Percentiles rank a stretch among this genome's conserved stretches.
These are phyloP conservation scores for Dactylellina leptospora DNA, from an alignment of 2,329 filamentous ascomycete species.

Conservation along the genomic window DNA sequence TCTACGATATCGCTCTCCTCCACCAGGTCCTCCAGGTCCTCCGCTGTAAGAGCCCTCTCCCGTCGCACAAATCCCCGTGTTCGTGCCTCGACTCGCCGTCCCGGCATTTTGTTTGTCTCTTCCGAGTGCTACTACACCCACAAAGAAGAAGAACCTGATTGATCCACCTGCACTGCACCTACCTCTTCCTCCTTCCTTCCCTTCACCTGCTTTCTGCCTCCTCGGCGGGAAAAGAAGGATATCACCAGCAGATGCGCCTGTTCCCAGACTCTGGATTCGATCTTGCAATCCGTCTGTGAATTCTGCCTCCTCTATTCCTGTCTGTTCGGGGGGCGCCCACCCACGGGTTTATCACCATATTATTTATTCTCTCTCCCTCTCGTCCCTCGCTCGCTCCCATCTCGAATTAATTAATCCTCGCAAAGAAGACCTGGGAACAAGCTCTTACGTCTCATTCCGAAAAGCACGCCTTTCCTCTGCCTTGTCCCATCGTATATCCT, in stretches of 20 bases:
- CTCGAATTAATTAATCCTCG: too few species aligned
- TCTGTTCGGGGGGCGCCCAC: too few species aligned
- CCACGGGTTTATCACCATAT: too few species aligned
- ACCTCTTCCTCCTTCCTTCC: neutral
- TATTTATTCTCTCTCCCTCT: neutral
- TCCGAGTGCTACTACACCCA: conserved; percentile 33
- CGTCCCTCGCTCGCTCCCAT: neutral
- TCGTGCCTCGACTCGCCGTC: conserved; percentile 1
- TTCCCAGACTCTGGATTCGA: neutral
- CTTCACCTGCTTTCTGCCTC: neutral
- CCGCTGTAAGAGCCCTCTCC: neutral
- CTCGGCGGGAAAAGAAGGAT: conserved; percentile 9
- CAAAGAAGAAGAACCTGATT: too few species aligned
- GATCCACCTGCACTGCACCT: conserved; percentile 31
- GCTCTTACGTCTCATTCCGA: too few species aligned
- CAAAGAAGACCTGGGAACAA: too few species aligned
- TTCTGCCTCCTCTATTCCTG: neutral
- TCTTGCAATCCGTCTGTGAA: neutral
- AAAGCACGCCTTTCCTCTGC: neutral
- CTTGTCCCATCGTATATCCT: neutral
- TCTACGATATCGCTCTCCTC: neutral
- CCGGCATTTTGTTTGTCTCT: conserved; percentile 52
- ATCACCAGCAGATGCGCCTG: neutral
- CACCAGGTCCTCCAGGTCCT: conserved; percentile 1
- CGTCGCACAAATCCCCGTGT: conserved; percentile 31